Percentiles rank a stretch among this genome's conserved stretches.
Evolutionary conservation across 805 yeast genomes (phyloP).

Genomic region (Babjeviella inositovora): DNA sequence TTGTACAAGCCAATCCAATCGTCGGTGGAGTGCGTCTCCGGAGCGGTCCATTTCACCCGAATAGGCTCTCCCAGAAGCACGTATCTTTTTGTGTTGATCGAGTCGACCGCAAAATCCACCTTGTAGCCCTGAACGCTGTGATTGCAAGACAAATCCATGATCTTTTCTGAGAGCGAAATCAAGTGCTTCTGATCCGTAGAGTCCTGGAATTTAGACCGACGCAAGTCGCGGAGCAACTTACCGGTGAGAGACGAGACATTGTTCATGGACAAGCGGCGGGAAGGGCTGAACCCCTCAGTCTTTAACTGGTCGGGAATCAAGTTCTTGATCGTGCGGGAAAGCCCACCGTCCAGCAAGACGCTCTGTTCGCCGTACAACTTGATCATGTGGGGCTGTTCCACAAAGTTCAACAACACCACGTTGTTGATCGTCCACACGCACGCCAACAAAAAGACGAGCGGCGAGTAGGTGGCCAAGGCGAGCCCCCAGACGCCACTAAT

Average conservation of each 20-base stretch:
- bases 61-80: constrained; percentile 36
- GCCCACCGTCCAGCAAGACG: constrained; percentile 36
- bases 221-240: no score
- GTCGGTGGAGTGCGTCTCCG: constrained; percentile 23
- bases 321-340: constrained; percentile 22
- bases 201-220: constrained; percentile 2
- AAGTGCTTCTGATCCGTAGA: constrained; percentile 1
- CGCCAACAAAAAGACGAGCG: constrained; percentile 28
- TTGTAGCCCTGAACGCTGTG: constrained; percentile 1
- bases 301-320: no score
- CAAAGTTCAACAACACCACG: constrained; percentile 50
- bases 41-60: constrained; percentile 35
- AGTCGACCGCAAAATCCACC: constrained; percentile 2
- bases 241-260: no score
- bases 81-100: constrained; percentile 5
- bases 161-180: no score
- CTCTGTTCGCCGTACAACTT: constrained; percentile 55
- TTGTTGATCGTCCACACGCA: constrained; percentile 53
- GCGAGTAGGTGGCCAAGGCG: constrained; percentile 38
- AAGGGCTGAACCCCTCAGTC: no score
- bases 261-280: no score
- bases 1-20: constrained; percentile 76
- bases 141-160: constrained; percentile 2
- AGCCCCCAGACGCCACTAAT: constrained; percentile 69
- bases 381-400: constrained; percentile 67